Percentiles rank a stretch among this genome's conserved stretches.
These are phyloP conservation scores for Kwoniella dendrophila DNA, from an alignment of 768 basidiomycete genomes.

Conservation along the genomic window DNA sequence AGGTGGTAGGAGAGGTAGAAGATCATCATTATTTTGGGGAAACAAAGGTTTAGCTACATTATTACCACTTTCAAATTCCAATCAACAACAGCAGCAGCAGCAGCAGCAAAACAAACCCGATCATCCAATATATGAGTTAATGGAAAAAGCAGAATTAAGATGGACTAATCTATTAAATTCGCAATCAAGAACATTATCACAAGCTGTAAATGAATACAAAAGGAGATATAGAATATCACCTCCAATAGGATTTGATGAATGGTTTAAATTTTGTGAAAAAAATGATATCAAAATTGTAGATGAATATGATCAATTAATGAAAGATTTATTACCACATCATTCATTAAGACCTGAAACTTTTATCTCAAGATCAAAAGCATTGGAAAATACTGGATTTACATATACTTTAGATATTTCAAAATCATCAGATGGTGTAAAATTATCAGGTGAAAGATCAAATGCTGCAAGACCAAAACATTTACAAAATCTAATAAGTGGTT, in stretches of 20 bases:
- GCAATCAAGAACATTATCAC: conserved; percentile 76
- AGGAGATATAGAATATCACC: conserved; percentile 75
- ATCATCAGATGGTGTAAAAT: conserved; percentile 17
- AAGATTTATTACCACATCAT: conserved; percentile 50
- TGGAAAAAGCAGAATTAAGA: conserved; percentile 47
- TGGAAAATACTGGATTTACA: conserved; percentile 38
- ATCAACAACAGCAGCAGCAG: too few species aligned
- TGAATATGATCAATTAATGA: conserved; percentile 52
- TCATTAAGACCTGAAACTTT: conserved; percentile 43
- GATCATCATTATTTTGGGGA: conserved; percentile 33
- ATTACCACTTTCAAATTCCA: too few species aligned
- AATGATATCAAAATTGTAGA: conserved; percentile 50
- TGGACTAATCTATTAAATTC: conserved; percentile 51
- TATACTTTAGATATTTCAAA: conserved; percentile 45
- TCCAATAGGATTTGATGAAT: conserved; percentile 85
- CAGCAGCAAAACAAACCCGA: conserved; percentile 23
- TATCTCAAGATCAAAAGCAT: conserved; percentile 31
- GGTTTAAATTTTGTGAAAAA: conserved; percentile 62
- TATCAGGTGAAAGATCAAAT: conserved; percentile 34
- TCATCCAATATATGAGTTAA: conserved; percentile 55
- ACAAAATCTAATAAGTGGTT: conserved; percentile 42
- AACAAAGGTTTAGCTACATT: conserved; percentile 39
- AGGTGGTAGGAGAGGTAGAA: conserved; percentile 38
- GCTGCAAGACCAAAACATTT: conserved; percentile 41
- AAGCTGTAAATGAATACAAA: conserved; percentile 80